Conservation (phyloP, 495 filamentous ascomycete genomes). For the Staphylotrichum longicolle region DNA sequence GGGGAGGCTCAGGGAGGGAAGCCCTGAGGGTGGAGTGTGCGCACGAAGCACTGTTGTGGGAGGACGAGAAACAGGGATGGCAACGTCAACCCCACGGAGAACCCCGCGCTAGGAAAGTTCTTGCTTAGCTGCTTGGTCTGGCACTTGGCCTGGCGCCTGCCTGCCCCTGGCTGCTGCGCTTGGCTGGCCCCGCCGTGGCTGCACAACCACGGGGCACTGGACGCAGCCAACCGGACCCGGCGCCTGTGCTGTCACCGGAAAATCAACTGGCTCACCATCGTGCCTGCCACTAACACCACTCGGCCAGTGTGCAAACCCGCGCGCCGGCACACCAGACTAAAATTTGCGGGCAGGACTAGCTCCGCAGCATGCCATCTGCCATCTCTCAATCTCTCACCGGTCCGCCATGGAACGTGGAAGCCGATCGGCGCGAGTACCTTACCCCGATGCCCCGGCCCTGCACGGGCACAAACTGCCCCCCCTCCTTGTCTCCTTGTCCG, state of each 20-base stretch:
- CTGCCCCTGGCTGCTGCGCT: background rate
- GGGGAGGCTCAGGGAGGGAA: background rate
- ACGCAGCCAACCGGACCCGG: conserved; percentile 22
- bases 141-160: no score
- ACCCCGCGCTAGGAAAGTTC: conserved; percentile 12
- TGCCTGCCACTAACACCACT: background rate
- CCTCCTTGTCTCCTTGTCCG: background rate
- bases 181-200: background rate
- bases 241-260: conserved; percentile 1
- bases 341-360: conserved; percentile 3
- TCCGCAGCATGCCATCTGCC: background rate
- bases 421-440: conserved; percentile 1
- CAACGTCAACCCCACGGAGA: background rate
- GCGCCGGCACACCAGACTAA: conserved; percentile 6
- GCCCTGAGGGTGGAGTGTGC: background rate
- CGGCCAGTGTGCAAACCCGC: background rate
- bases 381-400: background rate
- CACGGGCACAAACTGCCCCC: no score
- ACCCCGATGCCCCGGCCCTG: background rate
- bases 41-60: background rate
- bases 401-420: background rate
- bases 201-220: background rate
- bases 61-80: no score
- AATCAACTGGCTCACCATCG: background rate
- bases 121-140: background rate